Percentiles rank a stretch among this genome's conserved stretches.
These are phyloP conservation scores for Populus alba DNA, from an alignment of 345 rosid genomes.

Conservation along the genomic window DNA sequence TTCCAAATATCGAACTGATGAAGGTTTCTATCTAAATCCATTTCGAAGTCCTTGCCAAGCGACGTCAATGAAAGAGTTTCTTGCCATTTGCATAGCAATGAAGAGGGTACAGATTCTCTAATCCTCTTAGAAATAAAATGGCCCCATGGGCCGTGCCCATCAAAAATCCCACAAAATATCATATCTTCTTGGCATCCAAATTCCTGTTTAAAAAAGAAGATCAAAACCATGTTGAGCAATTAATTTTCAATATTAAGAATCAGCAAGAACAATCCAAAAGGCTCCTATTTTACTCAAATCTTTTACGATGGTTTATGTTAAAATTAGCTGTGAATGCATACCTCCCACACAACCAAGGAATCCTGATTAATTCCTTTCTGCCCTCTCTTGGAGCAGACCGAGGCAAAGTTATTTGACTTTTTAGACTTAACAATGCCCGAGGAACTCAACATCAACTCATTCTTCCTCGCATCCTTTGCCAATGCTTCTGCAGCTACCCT, in stretches of 20 bases:
- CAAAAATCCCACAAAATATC: slow-evolving; percentile 80
- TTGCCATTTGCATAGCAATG: slow-evolving; percentile 81
- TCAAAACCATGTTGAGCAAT: neutral
- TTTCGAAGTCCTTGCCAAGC: slow-evolving; percentile 23
- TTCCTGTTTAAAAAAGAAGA: slow-evolving; percentile 38
- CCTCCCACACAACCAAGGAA: slow-evolving; percentile 81
- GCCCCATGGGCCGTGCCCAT: slow-evolving; percentile 98
- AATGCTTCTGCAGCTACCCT: slow-evolving; percentile 60
- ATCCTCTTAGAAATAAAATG: slow-evolving; percentile 67
- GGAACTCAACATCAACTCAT: slow-evolving; percentile 52
- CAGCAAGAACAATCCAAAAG: no score
- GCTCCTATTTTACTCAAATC: no score
- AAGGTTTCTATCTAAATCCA: slow-evolving; percentile 20
- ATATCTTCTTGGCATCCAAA: slow-evolving; percentile 87
- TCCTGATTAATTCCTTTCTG: slow-evolving; percentile 84
- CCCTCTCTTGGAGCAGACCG: slow-evolving; percentile 75
- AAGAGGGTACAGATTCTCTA: slow-evolving; percentile 47
- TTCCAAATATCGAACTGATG: slow-evolving; percentile 63
- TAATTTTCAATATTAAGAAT: neutral
- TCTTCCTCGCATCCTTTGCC: slow-evolving; percentile 71
- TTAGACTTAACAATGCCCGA: slow-evolving; percentile 51
- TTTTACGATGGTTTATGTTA: no score
- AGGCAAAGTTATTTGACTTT: slow-evolving; percentile 47
- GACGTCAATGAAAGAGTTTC: slow-evolving; percentile 47
- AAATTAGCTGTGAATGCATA: slow-evolving; percentile 7